Conservation (phyloP, 176 grass and related monocot genomes). For the Neostapfia colusana region DNA sequence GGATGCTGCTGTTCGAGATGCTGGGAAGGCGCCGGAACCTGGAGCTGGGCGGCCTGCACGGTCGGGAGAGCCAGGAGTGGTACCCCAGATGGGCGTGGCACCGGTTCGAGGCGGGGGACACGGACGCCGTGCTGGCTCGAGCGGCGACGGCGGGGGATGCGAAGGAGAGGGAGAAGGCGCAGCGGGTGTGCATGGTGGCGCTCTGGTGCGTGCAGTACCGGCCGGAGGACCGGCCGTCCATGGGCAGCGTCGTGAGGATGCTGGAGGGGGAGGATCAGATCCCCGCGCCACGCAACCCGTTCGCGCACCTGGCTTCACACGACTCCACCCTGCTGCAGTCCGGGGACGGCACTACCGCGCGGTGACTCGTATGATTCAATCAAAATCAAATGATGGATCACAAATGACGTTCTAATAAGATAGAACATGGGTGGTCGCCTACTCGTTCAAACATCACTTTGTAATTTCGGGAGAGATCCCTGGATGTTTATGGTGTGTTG, state of each 20-base stretch:
- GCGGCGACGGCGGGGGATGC: conserved; percentile 4
- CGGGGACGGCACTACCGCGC: not conserved
- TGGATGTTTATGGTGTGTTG: no score
- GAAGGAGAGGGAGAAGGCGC: conserved; percentile 41
- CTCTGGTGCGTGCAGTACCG: conserved; percentile 76
- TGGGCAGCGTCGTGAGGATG: conserved; percentile 67
- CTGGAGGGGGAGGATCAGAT: conserved; percentile 69
- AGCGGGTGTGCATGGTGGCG: conserved; percentile 64
- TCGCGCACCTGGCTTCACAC: conserved; percentile 39
- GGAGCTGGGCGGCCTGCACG: conserved; percentile 27
- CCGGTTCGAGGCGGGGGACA: conserved; percentile 42
- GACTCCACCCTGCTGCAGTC: not conserved
- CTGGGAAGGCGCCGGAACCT: conserved; percentile 63
- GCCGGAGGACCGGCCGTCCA: conserved; percentile 56
- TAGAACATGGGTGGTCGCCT: no score
- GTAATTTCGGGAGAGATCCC: no score
- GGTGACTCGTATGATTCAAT: not conserved
- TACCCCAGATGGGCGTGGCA: conserved; percentile 65
- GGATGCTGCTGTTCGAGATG: conserved; percentile 68
- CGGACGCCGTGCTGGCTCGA: conserved; percentile 24
- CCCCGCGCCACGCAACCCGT: conserved; percentile 45
- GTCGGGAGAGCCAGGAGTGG: conserved; percentile 65
- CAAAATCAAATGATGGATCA: no score
- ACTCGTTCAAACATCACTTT: no score
- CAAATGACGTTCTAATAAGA: no score